These are phyloP conservation scores for Mycena capillaripes DNA, from an alignment of 768 basidiomycete species.

Conservation along the genomic window DNA sequence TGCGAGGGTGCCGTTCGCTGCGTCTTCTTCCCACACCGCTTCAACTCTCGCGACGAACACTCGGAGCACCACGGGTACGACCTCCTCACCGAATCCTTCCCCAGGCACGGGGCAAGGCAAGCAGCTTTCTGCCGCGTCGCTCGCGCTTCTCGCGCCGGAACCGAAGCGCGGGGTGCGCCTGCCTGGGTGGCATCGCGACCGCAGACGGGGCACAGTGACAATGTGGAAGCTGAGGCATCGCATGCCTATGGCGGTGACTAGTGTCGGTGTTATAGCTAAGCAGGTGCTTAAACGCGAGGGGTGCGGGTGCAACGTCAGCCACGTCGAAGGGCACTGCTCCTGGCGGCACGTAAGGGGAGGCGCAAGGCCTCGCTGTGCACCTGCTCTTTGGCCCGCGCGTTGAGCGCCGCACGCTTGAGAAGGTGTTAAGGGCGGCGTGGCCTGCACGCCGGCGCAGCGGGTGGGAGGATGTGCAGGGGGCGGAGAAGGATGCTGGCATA, in stretches of 20 bases:
- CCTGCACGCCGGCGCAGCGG: background rate
- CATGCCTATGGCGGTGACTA: no score
- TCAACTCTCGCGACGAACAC: background rate
- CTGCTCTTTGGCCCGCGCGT: conserved; percentile 33
- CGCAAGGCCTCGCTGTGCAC: conserved; percentile 28
- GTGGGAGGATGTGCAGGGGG: background rate
- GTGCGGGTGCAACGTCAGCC: no score
- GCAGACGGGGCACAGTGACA: no score
- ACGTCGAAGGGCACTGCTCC: no score
- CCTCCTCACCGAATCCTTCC: no score
- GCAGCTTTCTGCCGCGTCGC: conserved; percentile 25
- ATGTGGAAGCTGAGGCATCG: no score
- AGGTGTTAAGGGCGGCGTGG: conserved; percentile 26
- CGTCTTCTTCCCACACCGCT: background rate
- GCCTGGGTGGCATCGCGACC: no score
- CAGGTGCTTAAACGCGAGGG: no score
- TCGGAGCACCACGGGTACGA: no score
- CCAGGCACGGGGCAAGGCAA: no score
- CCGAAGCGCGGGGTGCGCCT: conserved; percentile 3
- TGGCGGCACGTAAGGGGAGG: no score
- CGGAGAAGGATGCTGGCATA: background rate
- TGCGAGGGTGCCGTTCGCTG: conserved; percentile 9
- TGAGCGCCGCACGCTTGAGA: conserved; percentile 35
- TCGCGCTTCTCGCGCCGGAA: conserved; percentile 34
- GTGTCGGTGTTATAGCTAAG: no score